These are phyloP conservation scores for Prunus mongolica DNA, from an alignment of 306 rosid genomes.

Conservation along the genomic window DNA sequence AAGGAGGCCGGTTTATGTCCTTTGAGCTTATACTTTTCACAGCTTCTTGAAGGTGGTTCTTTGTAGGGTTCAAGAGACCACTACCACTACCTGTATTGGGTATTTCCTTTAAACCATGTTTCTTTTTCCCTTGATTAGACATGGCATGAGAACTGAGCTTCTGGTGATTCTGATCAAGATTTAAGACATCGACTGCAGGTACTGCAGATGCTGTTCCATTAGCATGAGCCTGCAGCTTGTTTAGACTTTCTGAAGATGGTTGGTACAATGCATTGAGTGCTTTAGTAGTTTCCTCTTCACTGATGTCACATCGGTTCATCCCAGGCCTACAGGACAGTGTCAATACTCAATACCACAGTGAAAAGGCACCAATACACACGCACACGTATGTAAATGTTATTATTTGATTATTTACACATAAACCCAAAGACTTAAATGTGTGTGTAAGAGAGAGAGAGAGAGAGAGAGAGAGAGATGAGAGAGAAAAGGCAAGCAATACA, in stretches of 20 bases:
- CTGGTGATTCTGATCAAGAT: slow-evolving; percentile 30
- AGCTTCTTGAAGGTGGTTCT: slow-evolving; percentile 35
- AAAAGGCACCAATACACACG: slow-evolving; percentile 13
- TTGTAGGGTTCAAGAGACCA: slow-evolving; percentile 34
- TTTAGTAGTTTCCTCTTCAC: slow-evolving; percentile 65
- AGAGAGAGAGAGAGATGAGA: not conserved
- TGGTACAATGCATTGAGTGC: slow-evolving; percentile 53
- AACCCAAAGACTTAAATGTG: not conserved
- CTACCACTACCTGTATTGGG: slow-evolving; percentile 26
- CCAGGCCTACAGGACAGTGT: slow-evolving; percentile 57
- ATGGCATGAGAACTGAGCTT: slow-evolving; percentile 29
- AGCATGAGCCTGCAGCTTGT: slow-evolving; percentile 34
- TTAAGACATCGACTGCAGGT: slow-evolving; percentile 27
- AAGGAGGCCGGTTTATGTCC: slow-evolving; percentile 38
- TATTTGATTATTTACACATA: not conserved
- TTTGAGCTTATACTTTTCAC: slow-evolving; percentile 39
- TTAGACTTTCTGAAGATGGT: slow-evolving; percentile 48
- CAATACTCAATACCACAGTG: slow-evolving; percentile 26
- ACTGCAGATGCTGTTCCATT: slow-evolving; percentile 36
- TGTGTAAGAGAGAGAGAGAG: not conserved
- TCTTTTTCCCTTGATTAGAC: slow-evolving; percentile 47
- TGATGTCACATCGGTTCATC: slow-evolving; percentile 67
- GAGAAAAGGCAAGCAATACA: slow-evolving; percentile 6
- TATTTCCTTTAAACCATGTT: slow-evolving; percentile 36
- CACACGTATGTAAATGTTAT: not conserved